Base-by-base conservation (phyloP, 1,284 basidiomycete species). In the Naganishia sp. region DNA sequence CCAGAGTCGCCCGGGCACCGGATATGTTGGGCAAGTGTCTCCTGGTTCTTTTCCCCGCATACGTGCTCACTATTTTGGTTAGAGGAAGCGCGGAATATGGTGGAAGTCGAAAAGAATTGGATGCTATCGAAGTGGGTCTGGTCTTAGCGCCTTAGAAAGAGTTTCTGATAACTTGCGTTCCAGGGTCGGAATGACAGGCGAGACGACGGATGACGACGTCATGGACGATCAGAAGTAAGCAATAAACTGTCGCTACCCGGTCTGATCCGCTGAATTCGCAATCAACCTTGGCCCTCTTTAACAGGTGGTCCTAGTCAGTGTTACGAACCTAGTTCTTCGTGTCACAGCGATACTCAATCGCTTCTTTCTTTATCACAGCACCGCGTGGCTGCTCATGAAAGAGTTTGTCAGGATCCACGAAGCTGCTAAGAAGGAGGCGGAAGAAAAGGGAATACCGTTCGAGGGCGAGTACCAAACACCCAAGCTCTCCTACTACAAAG, bases 181-280 rank as follows among this genome's bases (percentile, higher is more conserved):
- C 6, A 77, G 76, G 69, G 78, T 91, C 60, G 89, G 89, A 73
- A 76, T 82, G 71, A 85, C 85, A 54, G 84, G 85, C 7, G 47
- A 61, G 43, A 90, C 92, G 73, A 87, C 86, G 73, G 90, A 92
- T 75, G 90, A 91, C 79, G 89, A 92, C 78, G 89, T 92, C 52
- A 90, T 90, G 89, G 87, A 88, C 74, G 88, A 89, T 81, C 87
- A 87, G 58, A 68, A 71, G 67, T 68, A 54, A 58, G 63, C 46
- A 46, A 53, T 39, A 6, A 17, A n/a, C 2, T 18, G 7, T 15
- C 28, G 6, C 7, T 6, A 18, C 25, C 35, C 25, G 5, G 17
- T 23, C 7, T 15, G 45, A 13, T 7, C 47, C 6, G 7, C 18
- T 18, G 23, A 25, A 49, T 25, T 49, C 18, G 25, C 25, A 18